Conservation (phyloP, 2,329 filamentous ascomycete genomes). For the Hypoxylon rubiginosum region DNA sequence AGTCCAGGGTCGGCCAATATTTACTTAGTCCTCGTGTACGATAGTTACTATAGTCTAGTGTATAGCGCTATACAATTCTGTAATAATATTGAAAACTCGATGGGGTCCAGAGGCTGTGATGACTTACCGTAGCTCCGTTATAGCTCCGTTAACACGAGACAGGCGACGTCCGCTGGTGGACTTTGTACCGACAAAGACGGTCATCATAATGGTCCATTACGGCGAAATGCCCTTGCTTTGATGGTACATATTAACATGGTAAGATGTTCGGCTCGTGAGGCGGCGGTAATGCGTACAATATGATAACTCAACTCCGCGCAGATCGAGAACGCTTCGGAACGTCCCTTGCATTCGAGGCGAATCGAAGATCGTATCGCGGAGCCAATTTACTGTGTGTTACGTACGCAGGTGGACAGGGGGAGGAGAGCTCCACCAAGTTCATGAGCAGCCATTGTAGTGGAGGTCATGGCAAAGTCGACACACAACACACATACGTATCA, state of each 20-base stretch:
- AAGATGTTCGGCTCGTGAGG: neutral
- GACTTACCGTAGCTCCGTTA: neutral
- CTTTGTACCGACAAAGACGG: conserved; percentile 6
- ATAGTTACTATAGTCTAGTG: conserved; percentile 6
- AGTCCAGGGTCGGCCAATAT: conserved; percentile 23
- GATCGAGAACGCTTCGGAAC: conserved; percentile 14
- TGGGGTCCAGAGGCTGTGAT: conserved; percentile 20
- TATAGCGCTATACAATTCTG: conserved; percentile 29
- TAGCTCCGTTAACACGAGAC: conserved; percentile 31
- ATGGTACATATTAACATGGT: neutral
- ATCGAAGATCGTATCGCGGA: conserved; percentile 23
- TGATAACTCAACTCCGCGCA: conserved; percentile 8
- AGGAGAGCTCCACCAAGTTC: conserved; percentile 5
- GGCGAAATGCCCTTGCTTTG: conserved; percentile 26
- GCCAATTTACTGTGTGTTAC: conserved; percentile 28
- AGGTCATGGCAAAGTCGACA: neutral
- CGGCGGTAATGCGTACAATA: neutral
- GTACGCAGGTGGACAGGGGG: conserved; percentile 15
- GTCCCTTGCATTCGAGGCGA: conserved; percentile 31
- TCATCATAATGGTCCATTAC: conserved; percentile 4
- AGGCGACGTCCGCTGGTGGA: conserved; percentile 27
- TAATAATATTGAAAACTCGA: conserved; percentile 20
- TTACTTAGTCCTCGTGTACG: conserved; percentile 15
- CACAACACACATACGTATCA: conserved; percentile 7
- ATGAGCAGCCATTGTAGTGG: conserved; percentile 7